These are phyloP conservation scores for Fraxinus nigra DNA, from an alignment of 305 asterid genomes.

Conservation along the genomic window DNA sequence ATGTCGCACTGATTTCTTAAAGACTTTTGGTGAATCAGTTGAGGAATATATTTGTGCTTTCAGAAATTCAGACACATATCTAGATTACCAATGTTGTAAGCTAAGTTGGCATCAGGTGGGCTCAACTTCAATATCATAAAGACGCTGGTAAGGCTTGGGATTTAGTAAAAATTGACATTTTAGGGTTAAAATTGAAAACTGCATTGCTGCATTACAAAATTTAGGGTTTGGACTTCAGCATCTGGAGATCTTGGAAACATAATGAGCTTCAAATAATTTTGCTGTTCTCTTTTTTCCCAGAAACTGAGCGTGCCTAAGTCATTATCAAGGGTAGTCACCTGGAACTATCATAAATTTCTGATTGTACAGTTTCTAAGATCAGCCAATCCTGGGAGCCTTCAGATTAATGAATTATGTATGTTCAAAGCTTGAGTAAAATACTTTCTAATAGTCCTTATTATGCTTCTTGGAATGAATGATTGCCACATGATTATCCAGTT, in stretches of 20 bases:
- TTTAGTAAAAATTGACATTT: not conserved
- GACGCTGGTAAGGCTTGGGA: not conserved
- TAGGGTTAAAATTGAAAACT: not conserved
- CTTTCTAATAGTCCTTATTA: not conserved
- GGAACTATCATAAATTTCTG: not conserved
- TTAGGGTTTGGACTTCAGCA: not conserved
- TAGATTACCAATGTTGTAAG: not conserved
- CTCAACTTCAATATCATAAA: not conserved
- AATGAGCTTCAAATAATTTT: not conserved
- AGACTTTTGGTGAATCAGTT: not conserved
- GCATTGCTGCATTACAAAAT: not conserved
- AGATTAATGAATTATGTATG: not conserved
- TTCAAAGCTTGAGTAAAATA: not conserved
- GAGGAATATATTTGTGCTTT: not conserved
- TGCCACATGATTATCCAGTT: not conserved
- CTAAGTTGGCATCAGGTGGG: not conserved
- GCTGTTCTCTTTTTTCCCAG: not conserved
- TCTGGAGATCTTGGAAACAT: not conserved
- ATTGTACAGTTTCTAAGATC: not conserved
- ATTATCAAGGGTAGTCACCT: not conserved
- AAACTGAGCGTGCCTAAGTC: not conserved
- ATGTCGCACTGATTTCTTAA: not conserved
- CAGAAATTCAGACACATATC: not conserved
- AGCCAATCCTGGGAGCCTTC: not conserved
- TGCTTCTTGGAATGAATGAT: not conserved